Conservation (phyloP, 768 basidiomycete genomes). For the Russula ochroleuca region DNA sequence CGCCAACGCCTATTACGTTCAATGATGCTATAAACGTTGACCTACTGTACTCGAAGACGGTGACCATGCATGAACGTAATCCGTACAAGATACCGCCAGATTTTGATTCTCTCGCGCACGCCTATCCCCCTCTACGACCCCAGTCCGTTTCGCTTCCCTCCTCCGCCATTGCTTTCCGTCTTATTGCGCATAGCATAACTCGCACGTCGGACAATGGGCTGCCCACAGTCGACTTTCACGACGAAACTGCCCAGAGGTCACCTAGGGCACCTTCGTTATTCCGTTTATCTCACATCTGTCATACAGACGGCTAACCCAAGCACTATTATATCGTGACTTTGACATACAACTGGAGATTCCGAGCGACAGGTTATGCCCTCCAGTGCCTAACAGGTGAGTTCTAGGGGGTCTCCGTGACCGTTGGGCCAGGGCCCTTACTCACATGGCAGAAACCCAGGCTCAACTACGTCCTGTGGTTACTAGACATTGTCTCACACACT, state of each 20-base stretch:
- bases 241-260: conserved; percentile 66
- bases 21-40: background rate
- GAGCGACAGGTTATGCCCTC: conserved; percentile 76
- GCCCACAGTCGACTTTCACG: conserved; percentile 67
- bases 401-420: background rate
- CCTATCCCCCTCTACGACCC: conserved; percentile 51
- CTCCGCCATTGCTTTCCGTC: background rate
- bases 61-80: conserved; percentile 46
- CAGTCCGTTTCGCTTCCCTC: conserved; percentile 41
- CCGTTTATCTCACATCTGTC: conserved; percentile 19
- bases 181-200: conserved; percentile 29
- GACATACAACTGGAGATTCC: conserved; percentile 57
- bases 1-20: too few relatives aligned
- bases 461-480: conserved; percentile 84
- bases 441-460: conserved; percentile 43
- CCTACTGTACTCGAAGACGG: background rate
- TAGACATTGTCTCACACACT: conserved; percentile 47
- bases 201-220: conserved; percentile 26
- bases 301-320: conserved; percentile 70
- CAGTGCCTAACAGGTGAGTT: conserved; percentile 44
- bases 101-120: conserved; percentile 41
- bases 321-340: conserved; percentile 74
- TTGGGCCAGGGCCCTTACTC: background rate
- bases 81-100: conserved; percentile 48
- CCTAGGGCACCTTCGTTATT: background rate